Conservation (phyloP, 768 basidiomycete genomes). For the Guyanaporus albipodus region DNA sequence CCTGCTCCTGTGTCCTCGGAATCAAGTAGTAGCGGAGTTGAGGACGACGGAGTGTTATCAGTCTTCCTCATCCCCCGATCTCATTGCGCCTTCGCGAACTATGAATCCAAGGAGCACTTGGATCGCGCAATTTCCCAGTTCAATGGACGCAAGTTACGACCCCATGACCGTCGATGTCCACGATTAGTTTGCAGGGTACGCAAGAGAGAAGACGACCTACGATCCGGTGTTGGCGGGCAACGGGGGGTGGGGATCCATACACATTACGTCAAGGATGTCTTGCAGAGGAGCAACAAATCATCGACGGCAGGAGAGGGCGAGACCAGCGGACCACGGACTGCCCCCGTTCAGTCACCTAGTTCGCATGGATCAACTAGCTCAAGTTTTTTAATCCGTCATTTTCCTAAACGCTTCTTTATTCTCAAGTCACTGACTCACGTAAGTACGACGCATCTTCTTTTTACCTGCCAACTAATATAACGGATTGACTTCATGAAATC, state of each 20-base stretch:
- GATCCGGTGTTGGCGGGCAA: conserved; percentile 89
- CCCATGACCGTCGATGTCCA: conserved; percentile 68
- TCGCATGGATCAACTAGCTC: conserved; percentile 83
- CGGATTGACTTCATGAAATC: conserved; percentile 3
- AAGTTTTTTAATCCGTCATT: conserved; percentile 68
- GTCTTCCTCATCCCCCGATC: conserved; percentile 95
- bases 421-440: conserved; percentile 85
- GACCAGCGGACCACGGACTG: conserved; percentile 1
- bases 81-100: conserved; percentile 93
- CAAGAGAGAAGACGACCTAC: conserved; percentile 77
- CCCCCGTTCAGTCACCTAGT: conserved; percentile 43
- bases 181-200: conserved; percentile 81
- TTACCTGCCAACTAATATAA: neutral
- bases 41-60: conserved; percentile 61
- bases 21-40: neutral
- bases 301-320: conserved; percentile 2
- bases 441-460: conserved; percentile 15
- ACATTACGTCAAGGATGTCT: conserved; percentile 71
- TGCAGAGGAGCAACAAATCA: conserved; percentile 32
- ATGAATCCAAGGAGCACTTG: conserved; percentile 58
- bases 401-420: conserved; percentile 90
- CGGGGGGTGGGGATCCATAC: conserved; percentile 81
- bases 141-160: conserved; percentile 67
- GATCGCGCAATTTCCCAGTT: conserved; percentile 65
- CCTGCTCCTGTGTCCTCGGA: conserved; percentile 14